A percentile compares a stretch with the other conserved stretches of the same genome.
Conservation (phyloP, 192 early-diverging fungal genomes). For the Geosiphon pyriformis region DNA sequence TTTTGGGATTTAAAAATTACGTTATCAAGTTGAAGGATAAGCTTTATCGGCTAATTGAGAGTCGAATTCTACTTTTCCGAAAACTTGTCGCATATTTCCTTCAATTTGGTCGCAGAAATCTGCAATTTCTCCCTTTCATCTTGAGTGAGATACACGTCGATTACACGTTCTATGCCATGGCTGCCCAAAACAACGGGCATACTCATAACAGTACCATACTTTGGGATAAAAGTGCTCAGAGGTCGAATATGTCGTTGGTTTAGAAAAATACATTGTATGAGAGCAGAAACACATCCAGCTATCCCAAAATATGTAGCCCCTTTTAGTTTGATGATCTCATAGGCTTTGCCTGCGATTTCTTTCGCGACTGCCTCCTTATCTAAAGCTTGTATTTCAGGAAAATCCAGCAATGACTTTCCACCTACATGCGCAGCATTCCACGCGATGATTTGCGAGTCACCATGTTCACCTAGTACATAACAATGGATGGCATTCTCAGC, state of each 20-base stretch:
- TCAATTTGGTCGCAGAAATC: slow-evolving; percentile 47
- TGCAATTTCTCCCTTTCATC: slow-evolving; percentile 56
- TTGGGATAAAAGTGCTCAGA: slow-evolving; percentile 60
- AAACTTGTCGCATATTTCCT: slow-evolving; percentile 49
- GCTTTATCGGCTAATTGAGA: too few relatives aligned
- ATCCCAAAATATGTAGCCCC: slow-evolving; percentile 84
- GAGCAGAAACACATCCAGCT: slow-evolving; percentile 66
- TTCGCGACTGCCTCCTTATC: slow-evolving; percentile 50
- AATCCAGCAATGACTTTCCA: slow-evolving; percentile 58
- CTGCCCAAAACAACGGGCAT: slow-evolving; percentile 75
- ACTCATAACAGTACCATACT: slow-evolving; percentile 59
- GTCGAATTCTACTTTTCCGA: too few relatives aligned
- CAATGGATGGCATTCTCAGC: slow-evolving; percentile 70
- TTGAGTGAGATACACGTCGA: slow-evolving; percentile 59
- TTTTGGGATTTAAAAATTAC: too few relatives aligned
- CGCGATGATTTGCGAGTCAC: slow-evolving; percentile 79
- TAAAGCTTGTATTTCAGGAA: slow-evolving; percentile 54
- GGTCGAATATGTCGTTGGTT: slow-evolving; percentile 68
- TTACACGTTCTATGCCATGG: slow-evolving; percentile 63
- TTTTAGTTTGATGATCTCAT: slow-evolving; percentile 80
- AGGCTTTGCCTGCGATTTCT: slow-evolving; percentile 69
- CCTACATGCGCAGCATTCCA: slow-evolving; percentile 73
- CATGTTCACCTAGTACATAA: slow-evolving; percentile 83
- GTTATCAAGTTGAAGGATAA: too few relatives aligned
- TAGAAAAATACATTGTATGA: slow-evolving; percentile 63